Conservation (phyloP, 202 grass and related monocot species). For the Thinopyrum obtusiflorum region DNA sequence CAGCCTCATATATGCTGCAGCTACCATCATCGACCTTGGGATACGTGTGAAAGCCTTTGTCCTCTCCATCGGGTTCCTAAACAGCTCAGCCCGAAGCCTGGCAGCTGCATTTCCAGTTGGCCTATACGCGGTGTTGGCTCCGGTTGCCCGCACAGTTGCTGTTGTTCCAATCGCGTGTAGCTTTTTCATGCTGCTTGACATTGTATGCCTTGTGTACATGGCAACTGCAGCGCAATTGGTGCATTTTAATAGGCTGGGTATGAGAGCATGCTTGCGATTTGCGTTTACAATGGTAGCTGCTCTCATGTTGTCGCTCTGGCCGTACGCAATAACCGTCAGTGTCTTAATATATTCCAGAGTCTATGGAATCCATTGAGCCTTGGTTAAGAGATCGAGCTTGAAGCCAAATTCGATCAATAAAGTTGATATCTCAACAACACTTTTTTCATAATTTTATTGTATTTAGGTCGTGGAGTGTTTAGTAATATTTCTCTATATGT, state of each 20-base stretch:
- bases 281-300: accelerated
- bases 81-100: not conserved
- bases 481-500: too few species aligned
- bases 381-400: too few species aligned
- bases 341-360: not conserved
- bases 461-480: too few species aligned
- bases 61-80: not conserved
- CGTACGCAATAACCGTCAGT: not conserved
- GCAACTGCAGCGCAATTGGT: too few species aligned
- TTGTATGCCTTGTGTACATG: too few species aligned
- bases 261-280: not conserved
- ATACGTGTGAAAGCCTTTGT: accelerated
- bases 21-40: not conserved
- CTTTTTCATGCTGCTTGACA: not conserved
- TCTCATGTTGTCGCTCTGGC: not conserved
- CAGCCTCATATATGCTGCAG: not conserved
- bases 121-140: not conserved
- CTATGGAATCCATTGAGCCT: not conserved
- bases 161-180: not conserved
- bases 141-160: not conserved
- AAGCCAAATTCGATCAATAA: too few species aligned
- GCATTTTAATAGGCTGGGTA: not conserved
- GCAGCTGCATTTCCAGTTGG: not conserved
- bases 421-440: too few species aligned
- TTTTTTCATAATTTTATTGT: too few species aligned